A percentile compares a stretch with the other conserved stretches of the same genome.
Evolutionary conservation across 331 rosid species (phyloP).

Genomic region (Arachis monticola): DNA sequence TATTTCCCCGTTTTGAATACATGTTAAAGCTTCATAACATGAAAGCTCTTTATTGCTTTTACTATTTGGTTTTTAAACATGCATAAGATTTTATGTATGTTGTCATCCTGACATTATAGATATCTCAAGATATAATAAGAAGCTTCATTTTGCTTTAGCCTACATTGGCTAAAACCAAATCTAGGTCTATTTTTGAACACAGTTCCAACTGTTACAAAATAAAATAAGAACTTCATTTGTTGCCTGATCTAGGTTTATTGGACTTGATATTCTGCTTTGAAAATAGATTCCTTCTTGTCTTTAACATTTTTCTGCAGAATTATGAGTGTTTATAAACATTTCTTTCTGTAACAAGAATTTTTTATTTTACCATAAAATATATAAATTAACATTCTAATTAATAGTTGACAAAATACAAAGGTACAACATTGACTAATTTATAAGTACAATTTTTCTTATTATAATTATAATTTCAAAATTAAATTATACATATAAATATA

Average conservation of each 20-base stretch:
- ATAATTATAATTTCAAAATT: too few species aligned
- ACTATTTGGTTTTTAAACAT: background rate
- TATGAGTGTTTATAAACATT: too few species aligned
- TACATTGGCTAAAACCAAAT: conserved; percentile 5
- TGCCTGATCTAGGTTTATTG: background rate
- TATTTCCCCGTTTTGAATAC: background rate
- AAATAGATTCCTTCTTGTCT: too few species aligned
- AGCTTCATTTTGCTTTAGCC: conserved; percentile 9
- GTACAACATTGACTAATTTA: too few species aligned
- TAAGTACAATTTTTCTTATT: too few species aligned
- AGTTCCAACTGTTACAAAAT: background rate
- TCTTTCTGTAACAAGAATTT: too few species aligned
- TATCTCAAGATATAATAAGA: conserved; percentile 26
- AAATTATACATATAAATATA: too few species aligned
- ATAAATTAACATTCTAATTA: too few species aligned
- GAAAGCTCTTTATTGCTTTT: conserved; percentile 16
- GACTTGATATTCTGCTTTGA: too few species aligned
- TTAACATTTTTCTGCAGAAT: too few species aligned
- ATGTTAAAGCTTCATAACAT: conserved; percentile 34
- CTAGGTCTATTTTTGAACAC: conserved; percentile 3
- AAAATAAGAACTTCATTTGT: background rate
- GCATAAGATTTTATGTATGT: background rate
- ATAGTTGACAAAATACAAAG: too few species aligned
- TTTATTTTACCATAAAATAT: too few species aligned
- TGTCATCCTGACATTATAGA: conserved; percentile 10